Percentiles rank a stretch among this genome's conserved stretches.
These are phyloP conservation scores for Ramaria sp. DNA, from an alignment of 768 basidiomycete species.

Conservation along the genomic window DNA sequence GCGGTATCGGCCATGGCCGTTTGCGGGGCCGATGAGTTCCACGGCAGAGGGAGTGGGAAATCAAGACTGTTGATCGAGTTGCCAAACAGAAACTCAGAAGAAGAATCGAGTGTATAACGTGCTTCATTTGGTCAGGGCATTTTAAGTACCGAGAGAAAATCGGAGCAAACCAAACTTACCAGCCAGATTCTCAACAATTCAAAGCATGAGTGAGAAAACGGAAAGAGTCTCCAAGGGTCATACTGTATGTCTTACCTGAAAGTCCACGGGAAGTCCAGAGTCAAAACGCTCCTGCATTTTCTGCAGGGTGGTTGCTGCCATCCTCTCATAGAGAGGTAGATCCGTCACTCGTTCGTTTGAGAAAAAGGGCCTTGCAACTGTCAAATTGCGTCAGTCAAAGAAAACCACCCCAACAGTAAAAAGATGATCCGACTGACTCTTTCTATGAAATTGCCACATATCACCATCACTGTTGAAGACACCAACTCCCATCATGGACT, in stretches of 20 bases:
- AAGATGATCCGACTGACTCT: not conserved
- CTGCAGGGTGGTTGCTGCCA: conserved; percentile 20
- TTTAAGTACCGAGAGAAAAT: not conserved
- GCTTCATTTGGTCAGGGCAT: not conserved
- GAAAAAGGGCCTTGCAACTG: conserved; percentile 6
- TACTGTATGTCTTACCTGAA: conserved; percentile 35
- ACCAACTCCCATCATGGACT: conserved; percentile 52
- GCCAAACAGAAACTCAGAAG: conserved; percentile 47
- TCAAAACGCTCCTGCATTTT: conserved; percentile 31
- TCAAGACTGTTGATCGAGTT: conserved; percentile 34
- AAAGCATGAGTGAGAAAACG: not conserved
- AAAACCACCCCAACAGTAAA: not conserved
- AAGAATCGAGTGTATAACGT: conserved; percentile 50
- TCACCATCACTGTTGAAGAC: conserved; percentile 65
- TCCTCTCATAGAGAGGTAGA: not conserved
- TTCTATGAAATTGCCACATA: conserved; percentile 23
- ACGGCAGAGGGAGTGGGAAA: conserved; percentile 45
- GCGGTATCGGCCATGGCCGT: conserved; percentile 14
- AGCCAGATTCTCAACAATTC: not conserved
- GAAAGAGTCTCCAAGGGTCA: conserved; percentile 11
- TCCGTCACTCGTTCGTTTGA: conserved; percentile 7
- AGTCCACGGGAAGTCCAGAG: conserved; percentile 40
- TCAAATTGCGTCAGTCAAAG: not conserved
- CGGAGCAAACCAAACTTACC: not conserved
- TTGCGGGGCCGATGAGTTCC: conserved; percentile 24